A percentile compares a stretch with the other conserved stretches of the same genome.
Evolutionary conservation across 305 asterid genomes (phyloP).

Genomic region (Fraxinus sp.): DNA sequence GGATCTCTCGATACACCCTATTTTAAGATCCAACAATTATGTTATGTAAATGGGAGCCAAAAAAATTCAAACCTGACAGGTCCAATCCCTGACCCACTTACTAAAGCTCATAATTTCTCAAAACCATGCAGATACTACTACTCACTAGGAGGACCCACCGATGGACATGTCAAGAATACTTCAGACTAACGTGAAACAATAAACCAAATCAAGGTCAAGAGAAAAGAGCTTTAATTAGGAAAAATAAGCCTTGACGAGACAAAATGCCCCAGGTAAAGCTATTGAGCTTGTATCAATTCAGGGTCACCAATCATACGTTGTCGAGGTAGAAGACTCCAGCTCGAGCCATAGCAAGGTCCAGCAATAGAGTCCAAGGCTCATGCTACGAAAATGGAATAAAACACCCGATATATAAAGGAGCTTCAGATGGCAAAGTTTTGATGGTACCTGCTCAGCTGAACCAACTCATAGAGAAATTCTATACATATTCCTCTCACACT

Average conservation of each 20-base stretch:
- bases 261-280: neutral
- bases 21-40: neutral
- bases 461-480: conserved; percentile 71
- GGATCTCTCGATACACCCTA: neutral
- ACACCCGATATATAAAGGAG: neutral
- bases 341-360: neutral
- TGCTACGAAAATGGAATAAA: neutral
- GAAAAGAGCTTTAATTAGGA: neutral
- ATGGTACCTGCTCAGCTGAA: conserved; percentile 63
- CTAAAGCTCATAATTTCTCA: neutral
- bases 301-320: neutral
- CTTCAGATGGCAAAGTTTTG: neutral
- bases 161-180: neutral
- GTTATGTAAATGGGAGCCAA: neutral
- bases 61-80: neutral
- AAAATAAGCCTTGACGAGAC: neutral
- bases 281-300: neutral
- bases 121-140: neutral
- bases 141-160: neutral
- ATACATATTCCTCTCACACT: conserved; percentile 55
- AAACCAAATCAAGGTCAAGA: neutral
- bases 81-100: neutral
- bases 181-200: neutral
- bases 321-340: neutral
- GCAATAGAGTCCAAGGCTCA: neutral